Conservation (phyloP, 2,329 filamentous ascomycete species). For the Hypoxylon sp. region DNA sequence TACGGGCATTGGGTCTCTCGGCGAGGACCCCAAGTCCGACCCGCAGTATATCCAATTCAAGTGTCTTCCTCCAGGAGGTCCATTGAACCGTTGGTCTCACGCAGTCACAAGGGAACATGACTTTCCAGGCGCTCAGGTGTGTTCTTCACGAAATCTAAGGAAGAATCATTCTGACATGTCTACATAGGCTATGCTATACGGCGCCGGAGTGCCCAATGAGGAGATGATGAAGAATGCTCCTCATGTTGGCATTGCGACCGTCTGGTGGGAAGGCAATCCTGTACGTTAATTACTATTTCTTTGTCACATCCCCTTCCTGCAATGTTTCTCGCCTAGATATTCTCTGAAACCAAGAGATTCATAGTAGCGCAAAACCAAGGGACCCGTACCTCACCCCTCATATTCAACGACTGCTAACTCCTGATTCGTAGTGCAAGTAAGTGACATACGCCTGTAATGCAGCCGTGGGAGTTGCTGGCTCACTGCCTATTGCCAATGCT, state of each 20-base stretch:
- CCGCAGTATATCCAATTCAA: conserved; percentile 69
- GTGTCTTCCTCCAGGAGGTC: conserved; percentile 65
- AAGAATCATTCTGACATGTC: conserved; percentile 11
- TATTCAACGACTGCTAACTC: conserved; percentile 29
- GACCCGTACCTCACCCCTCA: background rate
- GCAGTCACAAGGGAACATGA: conserved; percentile 88
- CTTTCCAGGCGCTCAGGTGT: conserved; percentile 89
- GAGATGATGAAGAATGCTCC: conserved; percentile 91
- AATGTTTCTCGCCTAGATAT: background rate
- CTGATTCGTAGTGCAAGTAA: conserved; percentile 51
- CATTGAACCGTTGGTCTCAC: conserved; percentile 88
- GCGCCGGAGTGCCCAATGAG: conserved; percentile 86
- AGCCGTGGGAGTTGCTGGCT: background rate
- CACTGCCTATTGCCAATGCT: conserved; percentile 9
- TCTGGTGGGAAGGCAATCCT: conserved; percentile 98
- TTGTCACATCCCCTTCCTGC: conserved; percentile 1
- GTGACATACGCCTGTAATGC: conserved; percentile 21
- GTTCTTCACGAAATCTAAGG: background rate
- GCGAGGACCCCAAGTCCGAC: conserved; percentile 61
- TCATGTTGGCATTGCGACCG: conserved; percentile 90
- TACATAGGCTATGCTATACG: conserved; percentile 90
- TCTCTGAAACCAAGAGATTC: background rate
- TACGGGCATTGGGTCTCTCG: conserved; percentile 48
- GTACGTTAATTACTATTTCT: conserved; percentile 63
- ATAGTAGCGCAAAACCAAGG: background rate